A percentile compares a stretch with the other conserved stretches of the same genome.
These are phyloP conservation scores for Coix lacrymajobi DNA, from an alignment of 176 grass and related monocot species.

Conservation along the genomic window DNA sequence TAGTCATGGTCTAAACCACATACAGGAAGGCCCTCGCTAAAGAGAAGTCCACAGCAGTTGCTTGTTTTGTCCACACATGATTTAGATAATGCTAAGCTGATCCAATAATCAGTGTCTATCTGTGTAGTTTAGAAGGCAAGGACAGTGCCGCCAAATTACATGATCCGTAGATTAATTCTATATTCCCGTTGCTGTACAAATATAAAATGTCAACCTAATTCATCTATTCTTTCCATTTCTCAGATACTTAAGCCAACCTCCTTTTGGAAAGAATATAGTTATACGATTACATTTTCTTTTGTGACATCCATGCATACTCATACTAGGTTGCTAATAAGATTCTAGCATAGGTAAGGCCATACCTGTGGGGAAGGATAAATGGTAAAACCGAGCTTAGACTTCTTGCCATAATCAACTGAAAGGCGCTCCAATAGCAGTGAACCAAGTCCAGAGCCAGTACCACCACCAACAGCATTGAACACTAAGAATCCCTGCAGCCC, in stretches of 20 bases:
- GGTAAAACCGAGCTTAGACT: slow-evolving; percentile 97
- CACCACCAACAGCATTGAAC: slow-evolving; percentile 92
- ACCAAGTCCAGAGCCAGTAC: slow-evolving; percentile 91
- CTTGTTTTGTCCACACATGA: slow-evolving; percentile 6
- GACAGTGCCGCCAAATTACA: neutral
- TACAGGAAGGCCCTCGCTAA: neutral
- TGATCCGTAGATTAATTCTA: slow-evolving; percentile 7
- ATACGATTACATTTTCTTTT: neutral
- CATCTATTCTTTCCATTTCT: neutral
- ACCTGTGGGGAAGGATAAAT: slow-evolving; percentile 98
- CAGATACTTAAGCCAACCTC: neutral
- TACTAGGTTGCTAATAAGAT: neutral
- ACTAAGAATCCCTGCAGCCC: slow-evolving; percentile 96
- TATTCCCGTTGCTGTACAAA: neutral
- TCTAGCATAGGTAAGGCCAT: neutral
- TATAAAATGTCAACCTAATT: neutral
- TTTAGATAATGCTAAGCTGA: neutral
- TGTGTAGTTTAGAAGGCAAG: neutral
- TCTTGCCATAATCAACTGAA: slow-evolving; percentile 97
- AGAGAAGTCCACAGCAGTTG: neutral
- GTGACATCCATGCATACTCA: neutral
- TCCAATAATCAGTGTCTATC: neutral
- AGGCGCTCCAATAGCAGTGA: slow-evolving; percentile 89
- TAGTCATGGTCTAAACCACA: neutral
- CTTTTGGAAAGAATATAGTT: neutral